Evolutionary conservation across 805 yeast genomes (phyloP).

Genomic region (Yarrowia yakushimensis): DNA sequence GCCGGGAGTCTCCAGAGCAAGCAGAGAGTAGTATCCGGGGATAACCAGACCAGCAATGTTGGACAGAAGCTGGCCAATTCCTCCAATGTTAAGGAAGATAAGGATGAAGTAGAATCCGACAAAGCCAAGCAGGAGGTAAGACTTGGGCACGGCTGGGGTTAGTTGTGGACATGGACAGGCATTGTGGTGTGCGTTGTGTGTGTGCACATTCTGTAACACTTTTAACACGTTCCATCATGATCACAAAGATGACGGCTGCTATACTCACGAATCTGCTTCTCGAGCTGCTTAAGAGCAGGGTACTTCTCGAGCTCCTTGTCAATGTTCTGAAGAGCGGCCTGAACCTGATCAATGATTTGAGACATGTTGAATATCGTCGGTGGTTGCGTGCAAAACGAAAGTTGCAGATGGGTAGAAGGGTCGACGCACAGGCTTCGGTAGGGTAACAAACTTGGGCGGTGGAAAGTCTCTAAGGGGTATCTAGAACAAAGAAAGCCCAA

Average conservation of each 20-base stretch:
- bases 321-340: constrained; percentile 24
- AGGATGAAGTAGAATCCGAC: constrained; percentile 66
- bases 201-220: not conserved
- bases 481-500: not conserved
- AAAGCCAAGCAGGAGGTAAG: constrained; percentile 72
- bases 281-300: constrained; percentile 36
- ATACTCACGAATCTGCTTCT: constrained; percentile 34
- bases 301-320: constrained; percentile 37
- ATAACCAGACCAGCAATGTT: constrained; percentile 86
- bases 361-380: constrained; percentile 26
- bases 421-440: not conserved
- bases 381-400: constrained; percentile 16
- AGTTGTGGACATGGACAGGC: not conserved
- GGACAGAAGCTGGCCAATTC: constrained; percentile 89
- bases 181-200: no score
- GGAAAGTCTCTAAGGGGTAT: not conserved
- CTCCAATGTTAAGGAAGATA: constrained; percentile 87
- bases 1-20: constrained; percentile 71
- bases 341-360: constrained; percentile 25
- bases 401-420: constrained; percentile 5
- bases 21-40: constrained; percentile 85
- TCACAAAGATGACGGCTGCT: not conserved
- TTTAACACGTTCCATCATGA: not conserved
- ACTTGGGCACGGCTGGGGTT: constrained; percentile 56
- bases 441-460: constrained; percentile 20